Evolutionary conservation across 768 basidiomycete species (phyloP).

Genomic region (Leucosporidium yakuticum): DNA sequence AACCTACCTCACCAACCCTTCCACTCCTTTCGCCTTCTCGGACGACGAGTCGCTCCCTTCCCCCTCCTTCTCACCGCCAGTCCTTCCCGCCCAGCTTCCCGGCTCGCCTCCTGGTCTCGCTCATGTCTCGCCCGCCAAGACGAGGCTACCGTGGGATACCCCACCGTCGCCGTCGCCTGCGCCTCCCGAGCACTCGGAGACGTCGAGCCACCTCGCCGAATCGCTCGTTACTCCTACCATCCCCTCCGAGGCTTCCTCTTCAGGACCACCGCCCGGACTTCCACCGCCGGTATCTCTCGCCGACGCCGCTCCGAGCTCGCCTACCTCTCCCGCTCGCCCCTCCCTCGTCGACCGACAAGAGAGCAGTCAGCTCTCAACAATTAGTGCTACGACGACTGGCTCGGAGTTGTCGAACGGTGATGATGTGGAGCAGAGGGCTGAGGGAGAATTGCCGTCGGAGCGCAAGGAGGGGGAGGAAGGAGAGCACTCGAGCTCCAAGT

Average conservation of each 20-base stretch:
- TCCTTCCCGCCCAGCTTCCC: background rate
- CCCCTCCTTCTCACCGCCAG: conserved; percentile 25
- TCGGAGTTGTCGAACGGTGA: conserved; percentile 1
- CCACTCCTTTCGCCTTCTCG: conserved; percentile 23
- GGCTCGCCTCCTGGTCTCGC: no score
- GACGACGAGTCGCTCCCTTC: conserved; percentile 31
- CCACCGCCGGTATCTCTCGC: background rate
- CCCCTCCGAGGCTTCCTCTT: no score
- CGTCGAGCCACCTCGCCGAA: conserved; percentile 11
- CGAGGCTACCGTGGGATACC: no score
- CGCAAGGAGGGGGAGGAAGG: no score
- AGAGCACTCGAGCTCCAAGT: conserved; percentile 1
- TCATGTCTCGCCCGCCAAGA: no score
- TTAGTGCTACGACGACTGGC: background rate
- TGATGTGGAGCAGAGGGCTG: background rate
- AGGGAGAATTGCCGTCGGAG: no score
- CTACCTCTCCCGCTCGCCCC: background rate
- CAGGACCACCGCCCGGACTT: no score
- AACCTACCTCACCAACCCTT: no score
- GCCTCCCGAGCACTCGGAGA: background rate
- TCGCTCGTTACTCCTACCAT: no score
- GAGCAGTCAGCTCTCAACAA: no score
- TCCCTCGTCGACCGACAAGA: no score
- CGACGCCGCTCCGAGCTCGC: background rate
- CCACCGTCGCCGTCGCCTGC: conserved; percentile 6